Evolutionary conservation across 2,329 filamentous ascomycete genomes (phyloP).

Genomic region (Biscogniauxia marginata): DNA sequence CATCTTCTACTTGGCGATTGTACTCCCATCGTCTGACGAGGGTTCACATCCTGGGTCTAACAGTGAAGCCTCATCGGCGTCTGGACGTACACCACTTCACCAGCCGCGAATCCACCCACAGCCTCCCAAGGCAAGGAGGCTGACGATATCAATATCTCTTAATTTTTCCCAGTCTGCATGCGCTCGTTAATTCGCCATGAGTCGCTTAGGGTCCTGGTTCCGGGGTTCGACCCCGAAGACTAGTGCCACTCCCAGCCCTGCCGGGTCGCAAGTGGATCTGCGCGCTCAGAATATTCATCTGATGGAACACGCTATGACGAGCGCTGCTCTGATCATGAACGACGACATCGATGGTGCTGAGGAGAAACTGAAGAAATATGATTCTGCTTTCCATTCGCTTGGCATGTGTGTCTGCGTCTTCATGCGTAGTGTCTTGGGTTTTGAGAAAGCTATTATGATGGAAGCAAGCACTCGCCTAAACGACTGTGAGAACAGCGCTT

Average conservation of each 20-base stretch:
- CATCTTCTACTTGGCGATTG: background rate
- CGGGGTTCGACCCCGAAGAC: slow-evolving; percentile 40
- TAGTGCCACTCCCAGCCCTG: slow-evolving; percentile 32
- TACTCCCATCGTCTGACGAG: background rate
- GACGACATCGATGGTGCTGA: slow-evolving; percentile 88
- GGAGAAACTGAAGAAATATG: slow-evolving; percentile 65
- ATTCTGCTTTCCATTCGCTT: slow-evolving; percentile 85
- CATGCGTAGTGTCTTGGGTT: slow-evolving; percentile 81
- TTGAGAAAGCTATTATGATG: slow-evolving; percentile 88
- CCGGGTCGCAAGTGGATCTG: slow-evolving; percentile 33
- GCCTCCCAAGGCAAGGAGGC: background rate
- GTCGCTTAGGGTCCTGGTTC: slow-evolving; percentile 51
- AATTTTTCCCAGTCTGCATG: background rate
- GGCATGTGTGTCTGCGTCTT: slow-evolving; percentile 81
- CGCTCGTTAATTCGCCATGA: slow-evolving; percentile 37
- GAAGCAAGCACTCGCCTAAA: slow-evolving; percentile 72
- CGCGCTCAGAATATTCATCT: slow-evolving; percentile 49
- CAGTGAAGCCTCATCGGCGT: background rate
- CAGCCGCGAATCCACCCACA: background rate
- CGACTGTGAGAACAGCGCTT: slow-evolving; percentile 74
- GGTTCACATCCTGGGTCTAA: background rate
- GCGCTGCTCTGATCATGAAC: slow-evolving; percentile 75
- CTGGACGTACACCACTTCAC: background rate
- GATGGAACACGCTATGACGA: slow-evolving; percentile 60
- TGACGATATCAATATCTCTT: background rate